These are phyloP conservation scores for Claviceps sorghi DNA, from an alignment of 2,329 filamentous ascomycete genomes.

Conservation along the genomic window DNA sequence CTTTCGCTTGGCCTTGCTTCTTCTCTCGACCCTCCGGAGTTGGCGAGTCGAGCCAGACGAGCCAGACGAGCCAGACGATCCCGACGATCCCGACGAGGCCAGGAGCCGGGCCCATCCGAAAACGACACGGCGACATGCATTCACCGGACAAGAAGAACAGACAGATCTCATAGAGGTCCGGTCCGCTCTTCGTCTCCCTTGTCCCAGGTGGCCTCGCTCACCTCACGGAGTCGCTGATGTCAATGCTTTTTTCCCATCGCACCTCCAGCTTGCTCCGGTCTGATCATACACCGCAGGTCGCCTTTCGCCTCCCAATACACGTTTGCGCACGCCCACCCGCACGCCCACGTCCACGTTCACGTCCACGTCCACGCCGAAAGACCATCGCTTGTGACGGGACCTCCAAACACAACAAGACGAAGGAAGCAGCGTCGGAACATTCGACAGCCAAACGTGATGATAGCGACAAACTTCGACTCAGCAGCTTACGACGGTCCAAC, in stretches of 20 bases:
- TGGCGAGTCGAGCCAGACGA: background rate
- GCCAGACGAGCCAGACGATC: background rate
- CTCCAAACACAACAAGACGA: too few relatives aligned
- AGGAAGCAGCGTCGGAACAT: background rate
- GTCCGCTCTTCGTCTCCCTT: background rate
- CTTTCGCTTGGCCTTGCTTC: background rate
- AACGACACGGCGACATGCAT: conserved; percentile 1
- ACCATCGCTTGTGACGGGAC: background rate
- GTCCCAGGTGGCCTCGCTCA: background rate
- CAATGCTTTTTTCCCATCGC: background rate
- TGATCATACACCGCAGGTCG: background rate
- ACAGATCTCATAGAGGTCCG: conserved; percentile 1
- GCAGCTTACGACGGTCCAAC: background rate
- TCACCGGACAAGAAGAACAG: background rate
- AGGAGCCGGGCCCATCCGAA: background rate
- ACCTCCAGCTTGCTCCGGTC: background rate
- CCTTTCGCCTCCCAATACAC: background rate
- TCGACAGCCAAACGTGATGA: background rate
- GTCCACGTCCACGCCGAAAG: background rate
- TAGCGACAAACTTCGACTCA: background rate
- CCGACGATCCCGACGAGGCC: background rate
- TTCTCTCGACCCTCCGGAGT: background rate
- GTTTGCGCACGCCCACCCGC: background rate
- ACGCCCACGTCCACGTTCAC: too few relatives aligned
- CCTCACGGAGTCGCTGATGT: background rate